Evolutionary conservation across 2,329 filamentous ascomycete genomes (phyloP).

Genomic region (Colletotrichum sp.): DNA sequence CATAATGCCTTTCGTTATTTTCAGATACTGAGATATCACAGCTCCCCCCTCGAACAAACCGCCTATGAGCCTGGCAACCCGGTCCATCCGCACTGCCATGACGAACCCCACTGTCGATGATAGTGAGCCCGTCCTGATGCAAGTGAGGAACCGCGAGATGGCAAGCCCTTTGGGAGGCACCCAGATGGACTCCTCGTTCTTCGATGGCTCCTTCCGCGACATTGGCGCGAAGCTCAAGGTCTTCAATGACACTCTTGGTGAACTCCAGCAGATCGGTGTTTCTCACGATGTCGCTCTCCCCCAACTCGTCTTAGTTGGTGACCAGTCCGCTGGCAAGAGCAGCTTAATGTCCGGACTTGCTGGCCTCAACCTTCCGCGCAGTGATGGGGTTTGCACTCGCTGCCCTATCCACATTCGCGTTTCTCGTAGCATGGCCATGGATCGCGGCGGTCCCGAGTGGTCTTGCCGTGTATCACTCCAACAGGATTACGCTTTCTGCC

Average conservation of each 20-base stretch:
- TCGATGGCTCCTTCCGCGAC: slow-evolving; percentile 49
- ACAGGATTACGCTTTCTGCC: slow-evolving; percentile 65
- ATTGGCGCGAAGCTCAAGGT: slow-evolving; percentile 69
- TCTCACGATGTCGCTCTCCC: slow-evolving; percentile 74
- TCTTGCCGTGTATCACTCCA: slow-evolving; percentile 71
- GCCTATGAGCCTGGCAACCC: neutral
- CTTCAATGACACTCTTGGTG: slow-evolving; percentile 69
- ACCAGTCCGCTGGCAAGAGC: slow-evolving; percentile 85
- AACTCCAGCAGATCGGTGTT: slow-evolving; percentile 75
- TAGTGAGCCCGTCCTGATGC: slow-evolving; percentile 41
- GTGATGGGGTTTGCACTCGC: slow-evolving; percentile 76
- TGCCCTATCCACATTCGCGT: slow-evolving; percentile 84
- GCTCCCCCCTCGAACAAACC: slow-evolving; percentile 40
- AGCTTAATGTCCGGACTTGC: slow-evolving; percentile 69
- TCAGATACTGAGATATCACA: slow-evolving; percentile 16
- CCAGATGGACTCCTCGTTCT: slow-evolving; percentile 40
- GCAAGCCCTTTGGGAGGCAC: slow-evolving; percentile 25
- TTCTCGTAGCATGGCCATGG: slow-evolving; percentile 45
- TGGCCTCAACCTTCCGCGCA: slow-evolving; percentile 74
- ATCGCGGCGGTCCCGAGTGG: slow-evolving; percentile 52
- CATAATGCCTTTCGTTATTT: neutral
- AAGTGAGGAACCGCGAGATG: slow-evolving; percentile 36
- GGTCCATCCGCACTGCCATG: neutral
- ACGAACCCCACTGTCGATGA: slow-evolving; percentile 25
- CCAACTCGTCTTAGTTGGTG: slow-evolving; percentile 82